Evolutionary conservation across 305 asterid genomes (phyloP), one percentile per base, ranked within the genome.

Genomic region (Fraxinus xanthoxyloides): DNA sequence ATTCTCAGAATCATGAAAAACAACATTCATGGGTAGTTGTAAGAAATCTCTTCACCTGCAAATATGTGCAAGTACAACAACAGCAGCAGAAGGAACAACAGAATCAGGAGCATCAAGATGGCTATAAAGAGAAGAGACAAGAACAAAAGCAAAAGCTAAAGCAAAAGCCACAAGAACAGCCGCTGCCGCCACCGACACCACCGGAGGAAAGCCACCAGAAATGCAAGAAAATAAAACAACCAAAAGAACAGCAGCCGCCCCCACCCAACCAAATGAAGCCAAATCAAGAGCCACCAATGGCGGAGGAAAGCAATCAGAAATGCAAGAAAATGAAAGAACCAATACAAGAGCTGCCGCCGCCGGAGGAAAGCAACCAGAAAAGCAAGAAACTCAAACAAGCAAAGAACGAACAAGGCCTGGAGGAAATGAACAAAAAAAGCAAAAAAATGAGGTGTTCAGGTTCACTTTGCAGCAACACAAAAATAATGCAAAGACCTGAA

Each of bases 21-120:
- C 92, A 93, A 23, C 97, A 93, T 75, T 93, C 98, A 84, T 94
- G 98, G 98, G 97, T 97, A 6, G 91, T 93, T 10, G 90, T 94
- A 12, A 87, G 91, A 76, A 93, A 90, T 90, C 94, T 94, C 82
- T 93, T 94, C 93, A 90, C 97, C 81, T 94, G 97, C 90, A 93
- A 93, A 89, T 92, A 94, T 86, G 90, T 90, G 56, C 93, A 94
- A 31, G 85, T 91, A 75, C 92, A 90, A 56, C 85, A 79, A 13
- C 91, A 88, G 17, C 86, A 88, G 48, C 91, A 83, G 15, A 80
- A 69, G 8, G 74, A 3, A 17, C 83, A 83, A 59, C 87, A 82
- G 72, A 77, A 74, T 30, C 74, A 79, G 72, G 43, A 10, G n/a
- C 48, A 10, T 5, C 51, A 31, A 77, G 31, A 67, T 63, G 1